These are phyloP conservation scores for Zygoascus biomembranicola DNA, from an alignment of 805 yeast species.

Conservation along the genomic window DNA sequence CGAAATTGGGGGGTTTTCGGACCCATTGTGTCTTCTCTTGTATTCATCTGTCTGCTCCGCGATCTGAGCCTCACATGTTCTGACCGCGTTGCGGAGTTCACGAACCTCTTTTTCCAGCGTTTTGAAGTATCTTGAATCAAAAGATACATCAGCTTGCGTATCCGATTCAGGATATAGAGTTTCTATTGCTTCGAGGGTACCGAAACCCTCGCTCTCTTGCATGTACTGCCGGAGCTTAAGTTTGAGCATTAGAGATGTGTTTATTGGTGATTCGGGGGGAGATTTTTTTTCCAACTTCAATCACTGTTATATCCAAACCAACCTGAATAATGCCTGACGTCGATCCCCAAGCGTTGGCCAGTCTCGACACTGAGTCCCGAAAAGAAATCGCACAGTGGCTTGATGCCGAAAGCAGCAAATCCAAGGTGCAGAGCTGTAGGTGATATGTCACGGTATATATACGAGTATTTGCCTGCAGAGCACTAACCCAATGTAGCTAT, in stretches of 20 bases:
- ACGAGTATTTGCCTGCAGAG: neutral
- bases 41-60: neutral
- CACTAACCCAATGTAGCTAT: constrained; percentile 35
- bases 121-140: neutral
- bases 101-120: neutral
- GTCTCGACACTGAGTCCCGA: constrained; percentile 59
- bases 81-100: neutral
- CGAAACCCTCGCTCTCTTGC: neutral
- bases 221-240: neutral
- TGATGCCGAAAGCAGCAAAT: constrained; percentile 76
- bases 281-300: neutral
- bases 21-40: neutral
- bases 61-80: neutral
- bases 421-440: constrained; percentile 66
- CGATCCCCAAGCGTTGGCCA: constrained; percentile 35
- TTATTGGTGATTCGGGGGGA: neutral
- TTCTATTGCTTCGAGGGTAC: neutral
- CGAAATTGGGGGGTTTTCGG: neutral
- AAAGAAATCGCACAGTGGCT: constrained; percentile 68
- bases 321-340: constrained; percentile 23
- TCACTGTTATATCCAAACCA: neutral
- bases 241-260: neutral
- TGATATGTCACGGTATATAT: neutral
- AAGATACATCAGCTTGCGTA: neutral
- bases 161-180: neutral